phyloP scores from a whole-genome alignment of 345 rosid genomes.

The Salix suchowensis region DNA sequence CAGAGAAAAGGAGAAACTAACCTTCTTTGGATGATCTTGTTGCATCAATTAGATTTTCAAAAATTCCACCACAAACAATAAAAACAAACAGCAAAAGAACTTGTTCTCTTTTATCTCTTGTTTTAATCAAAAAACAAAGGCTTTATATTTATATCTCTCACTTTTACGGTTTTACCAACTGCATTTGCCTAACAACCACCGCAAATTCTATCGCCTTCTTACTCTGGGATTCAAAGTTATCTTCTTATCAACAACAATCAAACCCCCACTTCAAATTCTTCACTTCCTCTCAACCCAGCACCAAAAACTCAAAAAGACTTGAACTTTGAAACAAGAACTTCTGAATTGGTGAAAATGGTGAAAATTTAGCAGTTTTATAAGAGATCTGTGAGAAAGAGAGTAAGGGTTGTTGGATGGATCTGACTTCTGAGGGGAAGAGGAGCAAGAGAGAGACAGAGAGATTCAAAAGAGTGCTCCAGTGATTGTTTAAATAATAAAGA shows the following conservation, averaged over 20 bases:
- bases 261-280: background rate
- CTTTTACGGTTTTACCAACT: background rate
- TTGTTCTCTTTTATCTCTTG: background rate
- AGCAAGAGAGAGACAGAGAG: background rate
- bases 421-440: background rate
- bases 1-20: slow-evolving; percentile 5
- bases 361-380: background rate
- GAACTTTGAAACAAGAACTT: background rate
- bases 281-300: slow-evolving; percentile 1
- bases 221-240: background rate
- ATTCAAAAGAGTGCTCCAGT: background rate
- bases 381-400: background rate
- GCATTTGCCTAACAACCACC: background rate
- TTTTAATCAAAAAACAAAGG: background rate
- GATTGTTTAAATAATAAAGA: background rate
- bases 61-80: background rate
- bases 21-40: slow-evolving; percentile 40
- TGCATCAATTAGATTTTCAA: slow-evolving; percentile 32
- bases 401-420: background rate
- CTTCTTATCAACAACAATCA: background rate
- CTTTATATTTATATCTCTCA: background rate
- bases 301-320: background rate
- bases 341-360: background rate
- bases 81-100: background rate
- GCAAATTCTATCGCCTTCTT: slow-evolving; percentile 2